Base-by-base conservation (phyloP, 352 stramenopile species). In the Phytophthora cactorum region DNA sequence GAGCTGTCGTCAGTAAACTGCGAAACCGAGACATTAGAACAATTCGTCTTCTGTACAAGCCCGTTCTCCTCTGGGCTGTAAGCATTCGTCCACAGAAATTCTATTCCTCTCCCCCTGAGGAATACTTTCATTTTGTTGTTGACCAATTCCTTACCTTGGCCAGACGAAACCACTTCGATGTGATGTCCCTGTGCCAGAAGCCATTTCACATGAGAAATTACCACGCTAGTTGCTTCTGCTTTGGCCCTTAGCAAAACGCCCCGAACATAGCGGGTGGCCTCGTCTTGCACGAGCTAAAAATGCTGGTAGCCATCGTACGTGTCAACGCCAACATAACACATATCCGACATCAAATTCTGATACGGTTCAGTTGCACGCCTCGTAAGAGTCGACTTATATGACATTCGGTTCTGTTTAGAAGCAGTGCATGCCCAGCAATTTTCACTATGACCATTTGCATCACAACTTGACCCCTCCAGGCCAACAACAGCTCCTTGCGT, bases 341-440 rank as follows among this genome's bases (percentile, higher is more conserved):
- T 58, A 29, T 58, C 58, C 2, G 58, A 65, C 47, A 65, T 65
- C 15, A 65, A 34, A 36, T 58, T 58, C 3, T 58, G 38, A 25
- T 39, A 65, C 22, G 47, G 47, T 10, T 58, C 58, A 9, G 27
- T 58, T 14, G 36, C 58, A 5, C 36, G 47, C 28, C 47, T 17
- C 9, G 46, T 65, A 2, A 28, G 38, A 2, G 47, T 65, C 38
- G 4, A 15, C 38, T 65, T 65, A 10, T 65, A 58, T 5, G 28
- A 65, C 36, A 52, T 65, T 1, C 58, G 9, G 17, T 39, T 58
- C 58, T 43, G 38, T 15, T 65, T 65, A 2, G 58, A 58, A 14
- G 58, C 38, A 4, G 14, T 65, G 29, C 59, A 66, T 3, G 59
- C 39, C 59, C 59, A 66, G 49, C 49, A 66, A 14, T 58, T 58